Percentiles rank a stretch among this genome's conserved stretches.
These are phyloP conservation scores for Phialophora tarda DNA, from an alignment of 2,329 filamentous ascomycete genomes.

Conservation along the genomic window DNA sequence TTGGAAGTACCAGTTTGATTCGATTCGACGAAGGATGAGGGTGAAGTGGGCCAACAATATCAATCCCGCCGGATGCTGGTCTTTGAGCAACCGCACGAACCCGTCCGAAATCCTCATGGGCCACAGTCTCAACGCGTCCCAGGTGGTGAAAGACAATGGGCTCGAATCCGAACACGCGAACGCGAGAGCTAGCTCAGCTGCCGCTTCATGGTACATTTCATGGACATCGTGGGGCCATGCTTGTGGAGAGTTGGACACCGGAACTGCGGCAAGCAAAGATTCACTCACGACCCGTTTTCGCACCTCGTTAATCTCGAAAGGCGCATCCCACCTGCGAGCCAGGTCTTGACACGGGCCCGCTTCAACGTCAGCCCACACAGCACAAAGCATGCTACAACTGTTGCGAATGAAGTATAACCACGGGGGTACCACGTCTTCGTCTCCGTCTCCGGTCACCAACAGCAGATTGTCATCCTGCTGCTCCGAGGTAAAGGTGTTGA, in stretches of 20 bases:
- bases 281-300: background rate
- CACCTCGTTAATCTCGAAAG: conserved; percentile 35
- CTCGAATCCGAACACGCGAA: conserved; percentile 13
- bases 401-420: conserved; percentile 40
- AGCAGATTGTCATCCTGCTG: conserved; percentile 36
- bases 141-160: conserved; percentile 38
- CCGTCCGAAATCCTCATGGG: conserved; percentile 45
- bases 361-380: conserved; percentile 37
- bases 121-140: conserved; percentile 44
- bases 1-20: conserved; percentile 48
- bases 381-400: conserved; percentile 39
- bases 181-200: conserved; percentile 18
- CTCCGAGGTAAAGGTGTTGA: conserved; percentile 36
- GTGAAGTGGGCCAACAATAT: conserved; percentile 49
- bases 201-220: conserved; percentile 12
- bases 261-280: background rate
- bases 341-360: conserved; percentile 26
- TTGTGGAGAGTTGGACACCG: background rate
- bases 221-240: conserved; percentile 12
- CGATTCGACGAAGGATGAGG: conserved; percentile 44
- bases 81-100: conserved; percentile 44
- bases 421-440: conserved; percentile 17
- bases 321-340: conserved; percentile 43
- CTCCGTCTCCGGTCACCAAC: conserved; percentile 26
- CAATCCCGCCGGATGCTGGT: conserved; percentile 45